A percentile compares a stretch with the other conserved stretches of the same genome.
Conservation (phyloP, 805 yeast genomes). For the Ogataea glucozyma region DNA sequence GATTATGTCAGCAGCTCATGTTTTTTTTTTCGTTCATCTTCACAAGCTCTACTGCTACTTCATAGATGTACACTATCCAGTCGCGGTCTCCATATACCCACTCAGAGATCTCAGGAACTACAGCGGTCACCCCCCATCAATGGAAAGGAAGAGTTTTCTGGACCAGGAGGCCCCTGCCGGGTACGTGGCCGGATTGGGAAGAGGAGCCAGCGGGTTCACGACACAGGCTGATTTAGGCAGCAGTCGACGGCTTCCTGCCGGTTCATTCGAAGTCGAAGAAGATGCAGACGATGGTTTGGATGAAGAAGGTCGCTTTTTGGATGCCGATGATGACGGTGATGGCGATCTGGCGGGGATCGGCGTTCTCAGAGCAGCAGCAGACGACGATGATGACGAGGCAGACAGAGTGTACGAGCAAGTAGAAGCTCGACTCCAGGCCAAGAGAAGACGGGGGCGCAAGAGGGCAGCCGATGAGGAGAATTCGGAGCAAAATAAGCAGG, state of each 20-base stretch:
- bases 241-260: constrained; percentile 38
- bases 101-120: neutral
- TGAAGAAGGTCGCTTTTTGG: constrained; percentile 29
- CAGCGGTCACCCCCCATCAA: constrained; percentile 19
- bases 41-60: neutral
- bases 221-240: constrained; percentile 77
- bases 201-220: constrained; percentile 94
- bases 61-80: neutral
- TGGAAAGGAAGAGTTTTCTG: constrained; percentile 65
- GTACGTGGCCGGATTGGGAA: constrained; percentile 87
- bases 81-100: neutral
- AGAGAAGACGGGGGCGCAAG: constrained; percentile 65
- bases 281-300: constrained; percentile 37
- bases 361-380: constrained; percentile 47
- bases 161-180: constrained; percentile 88
- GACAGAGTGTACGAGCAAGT: constrained; percentile 65
- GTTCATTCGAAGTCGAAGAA: constrained; percentile 22
- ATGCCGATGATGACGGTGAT: constrained; percentile 29
- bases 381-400: constrained; percentile 81
- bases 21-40: neutral
- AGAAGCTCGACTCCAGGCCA: constrained; percentile 43
- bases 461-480: constrained; percentile 52
- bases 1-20: neutral
- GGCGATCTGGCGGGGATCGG: constrained; percentile 7
- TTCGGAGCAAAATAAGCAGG: constrained; percentile 20